Conservation (phyloP, 306 rosid species). For the Urtica urens region DNA sequence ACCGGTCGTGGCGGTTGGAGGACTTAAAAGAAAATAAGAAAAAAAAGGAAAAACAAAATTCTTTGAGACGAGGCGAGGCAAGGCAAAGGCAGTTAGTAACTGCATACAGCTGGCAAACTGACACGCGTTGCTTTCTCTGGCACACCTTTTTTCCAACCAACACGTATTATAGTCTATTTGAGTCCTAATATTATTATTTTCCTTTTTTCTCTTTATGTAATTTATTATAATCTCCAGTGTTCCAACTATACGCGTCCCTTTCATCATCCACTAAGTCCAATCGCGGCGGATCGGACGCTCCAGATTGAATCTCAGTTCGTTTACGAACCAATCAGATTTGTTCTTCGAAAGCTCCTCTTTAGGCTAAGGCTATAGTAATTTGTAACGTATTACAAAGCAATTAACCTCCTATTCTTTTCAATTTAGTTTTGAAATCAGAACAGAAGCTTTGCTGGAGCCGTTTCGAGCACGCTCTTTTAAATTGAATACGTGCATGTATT, state of each 20-base stretch:
- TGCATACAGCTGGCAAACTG: slow-evolving; percentile 41
- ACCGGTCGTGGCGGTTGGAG: slow-evolving; percentile 34
- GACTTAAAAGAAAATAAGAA: no score
- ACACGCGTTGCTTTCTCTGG: slow-evolving; percentile 48
- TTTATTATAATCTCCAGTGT: neutral
- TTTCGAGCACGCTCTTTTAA: neutral
- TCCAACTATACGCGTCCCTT: slow-evolving; percentile 2
- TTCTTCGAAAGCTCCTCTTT: neutral
- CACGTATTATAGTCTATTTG: no score
- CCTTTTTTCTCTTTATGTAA: neutral
- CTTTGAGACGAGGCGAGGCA: slow-evolving; percentile 22
- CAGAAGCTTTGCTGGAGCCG: neutral
- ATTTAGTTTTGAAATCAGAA: no score
- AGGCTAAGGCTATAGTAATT: neutral
- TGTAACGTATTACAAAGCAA: neutral
- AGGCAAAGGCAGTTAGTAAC: slow-evolving; percentile 40
- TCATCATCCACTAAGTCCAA: slow-evolving; percentile 4
- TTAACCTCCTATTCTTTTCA: neutral
- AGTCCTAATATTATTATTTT: no score
- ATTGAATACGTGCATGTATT: no score
- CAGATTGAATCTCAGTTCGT: neutral
- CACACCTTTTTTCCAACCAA: slow-evolving; percentile 5
- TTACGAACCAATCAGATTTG: neutral
- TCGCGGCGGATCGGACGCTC: neutral
- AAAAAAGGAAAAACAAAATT: no score